Evolutionary conservation across 2,329 filamentous ascomycete species (phyloP).

Genomic region (Pseudogymnoascus sp.): DNA sequence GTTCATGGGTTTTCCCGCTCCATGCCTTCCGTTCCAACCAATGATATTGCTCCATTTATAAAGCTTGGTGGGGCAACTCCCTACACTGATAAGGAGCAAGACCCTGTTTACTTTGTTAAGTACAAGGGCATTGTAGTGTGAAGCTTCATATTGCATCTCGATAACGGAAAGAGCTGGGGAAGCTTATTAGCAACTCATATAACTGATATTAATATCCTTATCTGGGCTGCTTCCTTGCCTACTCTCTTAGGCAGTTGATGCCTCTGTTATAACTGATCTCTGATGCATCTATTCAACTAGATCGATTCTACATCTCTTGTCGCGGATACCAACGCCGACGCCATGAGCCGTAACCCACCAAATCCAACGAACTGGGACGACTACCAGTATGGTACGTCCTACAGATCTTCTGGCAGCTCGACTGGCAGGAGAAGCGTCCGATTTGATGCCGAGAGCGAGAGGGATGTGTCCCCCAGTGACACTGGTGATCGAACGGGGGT

Average conservation of each 20-base stretch:
- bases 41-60: neutral
- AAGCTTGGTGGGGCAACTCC: neutral
- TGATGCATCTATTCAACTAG: constrained; percentile 8
- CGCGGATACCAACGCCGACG: neutral
- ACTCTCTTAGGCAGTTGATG: neutral
- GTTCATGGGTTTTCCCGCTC: constrained; percentile 3
- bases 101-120: neutral
- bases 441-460: constrained; percentile 19
- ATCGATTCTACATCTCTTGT: neutral
- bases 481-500: constrained; percentile 14
- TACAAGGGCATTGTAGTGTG: neutral
- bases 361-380: constrained; percentile 27
- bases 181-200: constrained; percentile 7
- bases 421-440: constrained; percentile 22
- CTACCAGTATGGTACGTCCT: constrained; percentile 26
- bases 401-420: constrained; percentile 25
- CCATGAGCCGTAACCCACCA: constrained; percentile 6
- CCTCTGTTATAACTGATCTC: neutral
- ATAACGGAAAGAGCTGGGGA: constrained; percentile 1
- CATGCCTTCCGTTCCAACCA: neutral
- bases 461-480: constrained; percentile 13
- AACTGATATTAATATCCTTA: constrained; percentile 2
- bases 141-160: constrained; percentile 5
- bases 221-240: neutral
- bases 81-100: constrained; percentile 6